phyloP scores from a whole-genome alignment of 345 rosid genomes.

The Excoecaria cochinchinensis region DNA sequence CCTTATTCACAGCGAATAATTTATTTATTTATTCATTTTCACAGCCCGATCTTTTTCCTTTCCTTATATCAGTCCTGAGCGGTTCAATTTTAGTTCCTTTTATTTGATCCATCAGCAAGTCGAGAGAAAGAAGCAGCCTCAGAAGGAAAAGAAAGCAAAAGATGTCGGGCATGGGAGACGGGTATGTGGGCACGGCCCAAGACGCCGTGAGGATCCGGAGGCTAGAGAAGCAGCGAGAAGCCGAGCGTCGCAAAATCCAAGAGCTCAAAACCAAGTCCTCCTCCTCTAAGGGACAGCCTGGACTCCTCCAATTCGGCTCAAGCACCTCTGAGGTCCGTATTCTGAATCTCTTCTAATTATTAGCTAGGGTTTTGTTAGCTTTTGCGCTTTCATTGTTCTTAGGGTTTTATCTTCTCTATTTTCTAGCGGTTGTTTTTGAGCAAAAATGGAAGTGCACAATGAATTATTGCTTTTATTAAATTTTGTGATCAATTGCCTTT shows the following conservation, averaged over 20 bases:
- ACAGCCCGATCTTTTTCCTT: too few species aligned
- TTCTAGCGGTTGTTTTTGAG: not conserved
- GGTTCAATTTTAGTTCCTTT: too few species aligned
- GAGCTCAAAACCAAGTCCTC: conserved; percentile 91
- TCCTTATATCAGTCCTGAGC: too few species aligned
- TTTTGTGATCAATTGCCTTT: not conserved
- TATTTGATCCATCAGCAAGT: not conserved
- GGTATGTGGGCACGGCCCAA: conserved; percentile 98
- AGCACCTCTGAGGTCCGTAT: conserved; percentile 79
- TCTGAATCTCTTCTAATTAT: not conserved
- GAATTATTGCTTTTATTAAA: not conserved
- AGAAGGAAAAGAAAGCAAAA: conserved; percentile 37
- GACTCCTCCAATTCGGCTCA: conserved; percentile 97
- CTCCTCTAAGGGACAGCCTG: conserved; percentile 75
- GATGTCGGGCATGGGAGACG: conserved; percentile 99
- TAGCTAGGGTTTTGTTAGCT: not conserved
- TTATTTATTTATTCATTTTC: too few species aligned
- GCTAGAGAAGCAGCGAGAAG: conserved; percentile 96
- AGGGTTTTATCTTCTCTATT: conserved; percentile 10
- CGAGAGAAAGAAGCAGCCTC: not conserved
- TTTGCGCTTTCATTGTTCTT: not conserved
- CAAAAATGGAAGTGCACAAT: not conserved
- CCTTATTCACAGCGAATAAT: too few species aligned
- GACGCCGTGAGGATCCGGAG: conserved; percentile 98
- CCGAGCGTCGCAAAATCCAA: conserved; percentile 92